These are phyloP conservation scores for Plantago elongata DNA, from an alignment of 257 asterid genomes.

Conservation along the genomic window DNA sequence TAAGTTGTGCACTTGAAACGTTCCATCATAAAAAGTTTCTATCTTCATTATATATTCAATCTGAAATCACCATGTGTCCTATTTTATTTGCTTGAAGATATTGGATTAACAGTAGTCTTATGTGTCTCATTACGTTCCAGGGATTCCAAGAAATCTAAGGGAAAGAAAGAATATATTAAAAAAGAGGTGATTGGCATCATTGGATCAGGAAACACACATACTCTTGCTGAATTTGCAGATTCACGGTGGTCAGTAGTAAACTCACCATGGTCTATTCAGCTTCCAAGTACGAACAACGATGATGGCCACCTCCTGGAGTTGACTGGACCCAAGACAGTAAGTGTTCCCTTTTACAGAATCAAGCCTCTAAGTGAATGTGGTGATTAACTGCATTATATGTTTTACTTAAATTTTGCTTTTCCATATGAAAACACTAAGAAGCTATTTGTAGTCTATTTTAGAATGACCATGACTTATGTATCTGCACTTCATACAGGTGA, in stretches of 20 bases:
- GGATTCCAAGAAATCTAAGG: conserved; percentile 46
- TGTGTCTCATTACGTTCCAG: conserved; percentile 36
- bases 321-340: conserved; percentile 64
- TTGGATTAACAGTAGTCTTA: conserved; percentile 14
- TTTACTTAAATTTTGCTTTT: background rate
- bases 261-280: conserved; percentile 67
- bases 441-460: background rate
- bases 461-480: background rate
- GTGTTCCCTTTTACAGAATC: conserved; percentile 22
- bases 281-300: conserved; percentile 37
- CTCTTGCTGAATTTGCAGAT: conserved; percentile 56
- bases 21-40: too few species aligned
- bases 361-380: background rate
- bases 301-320: conserved; percentile 74
- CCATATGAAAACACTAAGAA: background rate
- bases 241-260: conserved; percentile 60
- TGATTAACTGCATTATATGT: conserved; percentile 5
- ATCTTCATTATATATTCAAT: too few species aligned
- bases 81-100: conserved; percentile 15
- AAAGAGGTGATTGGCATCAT: conserved; percentile 53
- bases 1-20: too few species aligned
- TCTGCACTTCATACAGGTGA: conserved; percentile 45
- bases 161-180: conserved; percentile 33
- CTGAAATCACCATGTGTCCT: too few species aligned
- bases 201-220: conserved; percentile 49